Percentiles rank a stretch among this genome's conserved stretches.
Evolutionary conservation across 228 moss, liverwort and hornwort species (phyloP).

Genomic region (Sphagnum magellanicum): DNA sequence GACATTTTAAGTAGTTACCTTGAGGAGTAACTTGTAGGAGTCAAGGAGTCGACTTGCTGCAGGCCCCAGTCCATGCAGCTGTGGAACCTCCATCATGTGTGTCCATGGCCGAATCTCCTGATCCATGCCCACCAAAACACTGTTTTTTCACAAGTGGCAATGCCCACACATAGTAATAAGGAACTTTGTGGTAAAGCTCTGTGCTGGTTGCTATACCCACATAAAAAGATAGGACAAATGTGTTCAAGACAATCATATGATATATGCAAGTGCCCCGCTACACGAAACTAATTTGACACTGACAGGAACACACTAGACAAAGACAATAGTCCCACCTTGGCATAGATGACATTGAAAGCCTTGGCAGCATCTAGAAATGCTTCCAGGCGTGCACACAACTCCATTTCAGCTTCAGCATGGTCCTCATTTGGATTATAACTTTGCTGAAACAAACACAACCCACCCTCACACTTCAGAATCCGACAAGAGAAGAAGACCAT

Average conservation of each 20-base stretch:
- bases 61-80: conserved; percentile 92
- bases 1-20: conserved; percentile 25
- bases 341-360: conserved; percentile 63
- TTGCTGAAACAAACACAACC: conserved; percentile 40
- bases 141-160: background rate
- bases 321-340: conserved; percentile 24
- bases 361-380: conserved; percentile 81
- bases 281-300: too few species aligned
- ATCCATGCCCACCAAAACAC: conserved; percentile 3
- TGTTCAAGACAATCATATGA: too few species aligned
- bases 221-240: too few species aligned
- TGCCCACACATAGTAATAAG: background rate
- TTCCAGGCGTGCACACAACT: conserved; percentile 58
- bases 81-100: conserved; percentile 99
- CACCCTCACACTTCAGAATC: conserved; percentile 7
- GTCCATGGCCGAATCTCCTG: conserved; percentile 99
- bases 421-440: conserved; percentile 90
- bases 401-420: conserved; percentile 78
- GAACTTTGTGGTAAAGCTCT: background rate
- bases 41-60: conserved; percentile 83
- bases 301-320: background rate
- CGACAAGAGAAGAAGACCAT: background rate
- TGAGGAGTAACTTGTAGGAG: conserved; percentile 72
- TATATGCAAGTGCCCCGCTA: too few species aligned
- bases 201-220: too few species aligned